phyloP scores from a whole-genome alignment of 345 rosid genomes.

The Eutrema heterophyllum region DNA sequence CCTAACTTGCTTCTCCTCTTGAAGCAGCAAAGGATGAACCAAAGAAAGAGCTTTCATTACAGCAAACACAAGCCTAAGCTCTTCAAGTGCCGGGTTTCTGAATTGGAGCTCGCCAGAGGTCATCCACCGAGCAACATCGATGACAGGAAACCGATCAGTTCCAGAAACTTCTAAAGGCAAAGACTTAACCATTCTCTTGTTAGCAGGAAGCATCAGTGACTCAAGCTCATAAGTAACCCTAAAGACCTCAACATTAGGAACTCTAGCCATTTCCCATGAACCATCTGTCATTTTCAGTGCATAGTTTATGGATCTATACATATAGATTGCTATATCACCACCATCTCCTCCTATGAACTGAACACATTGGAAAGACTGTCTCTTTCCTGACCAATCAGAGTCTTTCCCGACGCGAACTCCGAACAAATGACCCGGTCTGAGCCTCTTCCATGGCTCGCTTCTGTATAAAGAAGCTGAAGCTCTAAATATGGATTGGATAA shows the following conservation, averaged over 20 bases:
- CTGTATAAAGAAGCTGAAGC: conserved; percentile 66
- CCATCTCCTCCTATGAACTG: conserved; percentile 74
- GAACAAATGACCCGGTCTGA: conserved; percentile 54
- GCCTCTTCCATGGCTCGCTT: conserved; percentile 70
- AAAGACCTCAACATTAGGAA: conserved; percentile 57
- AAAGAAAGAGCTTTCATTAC: conserved; percentile 54
- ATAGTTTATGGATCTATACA: conserved; percentile 48
- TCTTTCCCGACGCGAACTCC: conserved; percentile 61
- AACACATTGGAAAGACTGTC: conserved; percentile 54
- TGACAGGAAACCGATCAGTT: conserved; percentile 51
- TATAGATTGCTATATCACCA: conserved; percentile 56
- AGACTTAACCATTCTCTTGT: conserved; percentile 57
- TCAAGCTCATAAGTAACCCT: conserved; percentile 54
- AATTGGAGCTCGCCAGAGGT: conserved; percentile 48
- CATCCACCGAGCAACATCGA: conserved; percentile 51
- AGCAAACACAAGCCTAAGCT: conserved; percentile 60
- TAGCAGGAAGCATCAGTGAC: conserved; percentile 53
- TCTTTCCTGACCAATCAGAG: conserved; percentile 62
- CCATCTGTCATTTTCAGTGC: conserved; percentile 51
- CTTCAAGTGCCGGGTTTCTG: conserved; percentile 57
- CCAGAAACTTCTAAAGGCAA: conserved; percentile 55
- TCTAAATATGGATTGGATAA: conserved; percentile 43
- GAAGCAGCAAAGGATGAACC: conserved; percentile 56
- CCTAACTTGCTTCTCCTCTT: conserved; percentile 42
- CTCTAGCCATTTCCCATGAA: conserved; percentile 46